Base-by-base conservation (phyloP, 2,329 filamentous ascomycete genomes). In the Penicillium sp. region DNA sequence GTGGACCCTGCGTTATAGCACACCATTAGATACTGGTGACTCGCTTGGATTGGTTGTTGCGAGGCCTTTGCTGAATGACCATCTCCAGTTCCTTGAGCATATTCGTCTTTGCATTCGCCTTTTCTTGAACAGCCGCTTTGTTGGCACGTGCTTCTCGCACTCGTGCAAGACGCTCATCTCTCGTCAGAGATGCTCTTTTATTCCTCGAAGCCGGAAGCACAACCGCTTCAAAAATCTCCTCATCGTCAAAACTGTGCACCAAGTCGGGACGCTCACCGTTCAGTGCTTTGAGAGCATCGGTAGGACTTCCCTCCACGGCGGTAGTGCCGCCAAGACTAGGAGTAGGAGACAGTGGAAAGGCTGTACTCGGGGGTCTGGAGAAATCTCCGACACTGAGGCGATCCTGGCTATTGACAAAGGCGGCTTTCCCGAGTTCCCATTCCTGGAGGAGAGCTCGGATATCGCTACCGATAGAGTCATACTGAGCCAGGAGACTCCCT, bases 31-130 rank as follows among this genome's bases (percentile, higher is more conserved):
- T 75, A 59, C 76, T 80, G 25, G 78, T 79, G 52, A 81, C 73
- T 56, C 79, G 68, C 63, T 78, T 76, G 15, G 74, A 75, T 22
- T 69, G 71, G n/a, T 68, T 66, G n/a, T 69, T 68, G 47, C 71
- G 75, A 17, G 82, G 81, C 59, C 83, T 75, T 66, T 85, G 77
- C 66, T 85, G 86, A 73, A 98, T 96, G 61, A 99, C 87, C 63
- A 91, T 94, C 79, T 97, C 92, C 59, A 99, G 82, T 78, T 99
- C 95, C 63, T 90, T 88, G 63, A 99, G 84, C 91, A 99, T 96
- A 67, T 90, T 91, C 45, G 88, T 90, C 63, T 88, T 96, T 11
- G 91, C 90, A 63, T 97, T 92, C 47, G 87, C 81, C 71, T 90
- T 89, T 67, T 93, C 90, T 57, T 88, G 86, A 42, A 88, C 81